Conservation (phyloP, 768 basidiomycete genomes). For the Russula foetens region DNA sequence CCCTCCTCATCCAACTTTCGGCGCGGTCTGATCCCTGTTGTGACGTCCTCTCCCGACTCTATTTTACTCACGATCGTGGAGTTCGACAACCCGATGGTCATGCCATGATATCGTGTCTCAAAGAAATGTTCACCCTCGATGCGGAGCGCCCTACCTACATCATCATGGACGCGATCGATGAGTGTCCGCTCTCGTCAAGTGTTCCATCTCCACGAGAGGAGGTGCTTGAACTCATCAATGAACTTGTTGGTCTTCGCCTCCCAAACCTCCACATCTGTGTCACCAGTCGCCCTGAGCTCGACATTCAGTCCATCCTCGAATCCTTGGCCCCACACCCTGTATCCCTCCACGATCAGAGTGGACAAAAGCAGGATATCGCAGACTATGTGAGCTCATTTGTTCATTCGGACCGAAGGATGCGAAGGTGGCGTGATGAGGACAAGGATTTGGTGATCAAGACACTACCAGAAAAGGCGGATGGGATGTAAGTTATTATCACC, state of each 20-base stretch:
- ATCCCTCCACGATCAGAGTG: background rate
- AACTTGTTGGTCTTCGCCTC: background rate
- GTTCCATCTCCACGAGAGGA: background rate
- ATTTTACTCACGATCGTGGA: background rate
- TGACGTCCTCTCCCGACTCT: background rate
- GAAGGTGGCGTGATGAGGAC: background rate
- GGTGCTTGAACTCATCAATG: background rate
- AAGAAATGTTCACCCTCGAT: background rate
- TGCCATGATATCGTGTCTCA: background rate
- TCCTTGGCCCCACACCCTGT: background rate
- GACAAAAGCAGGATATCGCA: background rate
- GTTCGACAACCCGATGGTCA: background rate
- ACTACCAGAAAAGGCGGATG: background rate
- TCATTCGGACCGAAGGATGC: background rate
- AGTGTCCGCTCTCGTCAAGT: background rate
- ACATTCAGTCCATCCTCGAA: background rate
- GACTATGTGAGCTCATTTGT: background rate
- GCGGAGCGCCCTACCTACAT: background rate
- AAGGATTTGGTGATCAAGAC: background rate
- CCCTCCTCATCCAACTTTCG: too few relatives aligned
- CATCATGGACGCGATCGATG: background rate
- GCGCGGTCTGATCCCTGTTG: background rate
- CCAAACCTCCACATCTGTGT: background rate
- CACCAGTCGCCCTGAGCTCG: slow-evolving; percentile 1
- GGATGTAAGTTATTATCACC: background rate